phyloP scores from a whole-genome alignment of 352 stramenopile species.

The Pythium sp. region DNA sequence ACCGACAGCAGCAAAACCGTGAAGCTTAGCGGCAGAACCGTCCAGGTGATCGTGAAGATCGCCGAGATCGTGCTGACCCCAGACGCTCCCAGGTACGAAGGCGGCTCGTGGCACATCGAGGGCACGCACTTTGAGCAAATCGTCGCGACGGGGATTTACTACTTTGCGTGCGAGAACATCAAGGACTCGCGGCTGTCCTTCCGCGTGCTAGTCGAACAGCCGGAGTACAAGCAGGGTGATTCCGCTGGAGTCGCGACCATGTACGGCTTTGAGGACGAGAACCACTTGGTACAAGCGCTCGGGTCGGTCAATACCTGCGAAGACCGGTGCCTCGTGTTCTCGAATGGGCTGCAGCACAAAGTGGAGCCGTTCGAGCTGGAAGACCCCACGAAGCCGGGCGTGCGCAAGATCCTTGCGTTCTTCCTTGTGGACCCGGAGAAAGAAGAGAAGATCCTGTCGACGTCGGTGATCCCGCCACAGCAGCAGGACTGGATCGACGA shows the following conservation, averaged over 20 bases:
- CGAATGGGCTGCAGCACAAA: conserved; percentile 39
- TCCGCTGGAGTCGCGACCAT: conserved; percentile 20
- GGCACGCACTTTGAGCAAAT: conserved; percentile 39
- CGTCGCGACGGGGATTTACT: conserved; percentile 41
- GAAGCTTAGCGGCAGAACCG: not conserved
- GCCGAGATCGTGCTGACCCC: conserved; percentile 48
- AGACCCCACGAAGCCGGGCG: conserved; percentile 26
- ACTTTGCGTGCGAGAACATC: conserved; percentile 50
- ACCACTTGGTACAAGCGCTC: conserved; percentile 23
- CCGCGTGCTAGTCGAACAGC: conserved; percentile 24
- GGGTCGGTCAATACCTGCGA: conserved; percentile 22
- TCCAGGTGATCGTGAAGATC: conserved; percentile 43
- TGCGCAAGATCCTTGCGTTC: conserved; percentile 45
- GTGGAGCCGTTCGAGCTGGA: conserved; percentile 44
- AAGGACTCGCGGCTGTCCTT: conserved; percentile 36
- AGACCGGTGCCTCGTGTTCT: conserved; percentile 35
- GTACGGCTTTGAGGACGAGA: conserved; percentile 25
- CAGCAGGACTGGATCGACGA: conserved; percentile 31
- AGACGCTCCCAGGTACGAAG: conserved; percentile 32
- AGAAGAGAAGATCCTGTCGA: conserved; percentile 28
- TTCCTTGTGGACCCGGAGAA: conserved; percentile 39
- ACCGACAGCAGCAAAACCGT: not conserved
- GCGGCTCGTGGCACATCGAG: conserved; percentile 50
- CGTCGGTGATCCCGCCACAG: conserved; percentile 33
- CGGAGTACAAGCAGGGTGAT: conserved; percentile 28